Conservation (phyloP, 352 stramenopile genomes). For the Peronospora tabacina region DNA sequence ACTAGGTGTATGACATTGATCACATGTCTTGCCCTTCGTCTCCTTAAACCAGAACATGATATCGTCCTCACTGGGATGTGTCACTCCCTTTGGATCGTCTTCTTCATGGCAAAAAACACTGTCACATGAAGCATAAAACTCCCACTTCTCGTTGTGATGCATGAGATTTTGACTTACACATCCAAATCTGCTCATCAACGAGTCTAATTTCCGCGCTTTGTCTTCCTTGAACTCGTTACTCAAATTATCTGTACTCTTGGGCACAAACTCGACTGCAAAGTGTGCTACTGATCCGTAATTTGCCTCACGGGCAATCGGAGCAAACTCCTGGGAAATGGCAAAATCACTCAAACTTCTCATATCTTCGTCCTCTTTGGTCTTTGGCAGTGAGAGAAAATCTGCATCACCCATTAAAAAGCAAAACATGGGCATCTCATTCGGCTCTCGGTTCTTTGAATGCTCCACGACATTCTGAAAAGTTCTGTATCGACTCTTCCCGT, state of each 20-base stretch:
- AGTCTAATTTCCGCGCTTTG: conserved; percentile 35
- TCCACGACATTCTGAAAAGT: conserved; percentile 35
- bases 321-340: conserved; percentile 67
- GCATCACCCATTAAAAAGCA: conserved; percentile 66
- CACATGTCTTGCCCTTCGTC: conserved; percentile 54
- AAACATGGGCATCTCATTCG: conserved; percentile 43
- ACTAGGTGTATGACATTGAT: conserved; percentile 46
- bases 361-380: conserved; percentile 44
- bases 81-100: conserved; percentile 35
- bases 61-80: conserved; percentile 47
- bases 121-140: conserved; percentile 46
- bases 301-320: conserved; percentile 34
- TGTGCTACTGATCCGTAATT: conserved; percentile 50
- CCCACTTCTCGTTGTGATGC: conserved; percentile 78
- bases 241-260: conserved; percentile 15
- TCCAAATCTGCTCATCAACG: conserved; percentile 66
- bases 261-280: conserved; percentile 70
- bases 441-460: conserved; percentile 12
- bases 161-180: conserved; percentile 73
- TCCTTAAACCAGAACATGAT: conserved; percentile 54
- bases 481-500: conserved; percentile 31
- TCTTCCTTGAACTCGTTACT: conserved; percentile 28
- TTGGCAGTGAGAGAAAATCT: conserved; percentile 44
- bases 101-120: conserved; percentile 37
- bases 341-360: conserved; percentile 66